Percentiles rank a stretch among this genome's conserved stretches.
Conservation (phyloP, 768 basidiomycete species). For the Mycena amicta region DNA sequence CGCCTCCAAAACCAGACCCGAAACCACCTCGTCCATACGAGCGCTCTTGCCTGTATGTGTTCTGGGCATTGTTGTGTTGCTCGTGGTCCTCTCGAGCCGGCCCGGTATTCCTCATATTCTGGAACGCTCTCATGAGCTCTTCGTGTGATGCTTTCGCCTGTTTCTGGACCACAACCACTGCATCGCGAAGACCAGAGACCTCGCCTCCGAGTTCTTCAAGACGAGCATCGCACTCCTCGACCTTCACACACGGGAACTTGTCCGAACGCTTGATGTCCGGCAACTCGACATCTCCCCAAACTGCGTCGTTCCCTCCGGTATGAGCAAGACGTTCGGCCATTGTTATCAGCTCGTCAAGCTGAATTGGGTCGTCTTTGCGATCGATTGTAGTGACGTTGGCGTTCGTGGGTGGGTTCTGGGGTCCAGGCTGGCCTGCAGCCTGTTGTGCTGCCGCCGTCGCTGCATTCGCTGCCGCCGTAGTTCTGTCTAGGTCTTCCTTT, state of each 20-base stretch:
- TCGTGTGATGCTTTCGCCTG: constrained; percentile 6
- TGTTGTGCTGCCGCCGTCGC: not conserved
- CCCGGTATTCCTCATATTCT: not conserved
- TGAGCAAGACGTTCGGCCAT: constrained; percentile 10
- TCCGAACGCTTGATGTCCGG: constrained; percentile 6
- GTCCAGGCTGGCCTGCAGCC: not conserved
- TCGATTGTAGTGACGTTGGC: not conserved
- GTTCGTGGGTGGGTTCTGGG: not conserved
- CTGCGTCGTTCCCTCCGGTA: constrained; percentile 1
- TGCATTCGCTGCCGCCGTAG: not conserved
- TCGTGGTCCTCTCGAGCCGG: constrained; percentile 4
- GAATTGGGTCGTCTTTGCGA: constrained; percentile 10
- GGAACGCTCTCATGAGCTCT: constrained; percentile 2
- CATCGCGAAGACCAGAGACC: constrained; percentile 5
- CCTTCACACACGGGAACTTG: constrained; percentile 6
- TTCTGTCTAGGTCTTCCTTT: constrained; percentile 3
- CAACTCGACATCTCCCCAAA: not conserved
- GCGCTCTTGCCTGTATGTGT: constrained; percentile 1
- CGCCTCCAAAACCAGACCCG: not conserved
- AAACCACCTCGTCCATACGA: not conserved
- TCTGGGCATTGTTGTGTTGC: not conserved
- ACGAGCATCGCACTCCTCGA: constrained; percentile 9
- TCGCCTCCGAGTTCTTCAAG: constrained; percentile 10
- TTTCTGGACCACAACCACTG: not conserved
- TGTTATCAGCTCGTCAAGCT: constrained; percentile 7